Evolutionary conservation across 2,329 filamentous ascomycete genomes (phyloP).

Genomic region (Microcyclospora pomicola): DNA sequence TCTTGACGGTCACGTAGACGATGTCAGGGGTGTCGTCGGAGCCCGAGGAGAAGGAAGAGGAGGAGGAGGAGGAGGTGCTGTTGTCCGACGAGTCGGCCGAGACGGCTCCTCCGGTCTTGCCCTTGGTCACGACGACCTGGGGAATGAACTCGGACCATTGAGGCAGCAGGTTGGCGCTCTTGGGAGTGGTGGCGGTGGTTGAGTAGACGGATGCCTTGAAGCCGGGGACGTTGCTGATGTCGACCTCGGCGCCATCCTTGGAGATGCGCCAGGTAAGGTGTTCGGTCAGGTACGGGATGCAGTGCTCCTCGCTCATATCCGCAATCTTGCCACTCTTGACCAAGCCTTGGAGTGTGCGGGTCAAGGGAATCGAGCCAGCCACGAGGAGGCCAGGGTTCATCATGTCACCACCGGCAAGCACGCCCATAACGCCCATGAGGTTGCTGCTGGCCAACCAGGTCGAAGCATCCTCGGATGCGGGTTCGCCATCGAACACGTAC

Average conservation of each 20-base stretch:
- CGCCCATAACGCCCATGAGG: conserved; percentile 47
- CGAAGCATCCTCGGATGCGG: conserved; percentile 25
- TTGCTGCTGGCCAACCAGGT: conserved; percentile 41
- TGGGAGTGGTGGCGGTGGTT: conserved; percentile 17
- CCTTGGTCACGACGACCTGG: conserved; percentile 13
- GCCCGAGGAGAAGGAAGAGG: too few relatives aligned
- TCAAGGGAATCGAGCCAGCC: conserved; percentile 32
- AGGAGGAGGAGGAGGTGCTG: too few relatives aligned
- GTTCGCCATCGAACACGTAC: conserved; percentile 52
- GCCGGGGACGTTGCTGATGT: conserved; percentile 20
- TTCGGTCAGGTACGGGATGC: conserved; percentile 18
- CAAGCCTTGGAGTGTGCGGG: conserved; percentile 25
- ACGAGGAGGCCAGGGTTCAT: conserved; percentile 7
- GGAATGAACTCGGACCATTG: conserved; percentile 13
- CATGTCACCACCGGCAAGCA: conserved; percentile 8
- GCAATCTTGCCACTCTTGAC: conserved; percentile 18
- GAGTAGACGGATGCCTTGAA: conserved; percentile 28
- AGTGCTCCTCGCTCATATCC: conserved; percentile 15
- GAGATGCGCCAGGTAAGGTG: conserved; percentile 24
- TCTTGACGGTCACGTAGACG: too few relatives aligned
- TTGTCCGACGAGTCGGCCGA: too few relatives aligned
- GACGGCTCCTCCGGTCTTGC: conserved; percentile 14
- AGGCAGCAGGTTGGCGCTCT: conserved; percentile 8
- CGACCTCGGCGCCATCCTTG: conserved; percentile 18
- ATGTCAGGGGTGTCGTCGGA: too few relatives aligned